phyloP scores from a whole-genome alignment of 805 yeast genomes.

The Huiozyma naganishii region DNA sequence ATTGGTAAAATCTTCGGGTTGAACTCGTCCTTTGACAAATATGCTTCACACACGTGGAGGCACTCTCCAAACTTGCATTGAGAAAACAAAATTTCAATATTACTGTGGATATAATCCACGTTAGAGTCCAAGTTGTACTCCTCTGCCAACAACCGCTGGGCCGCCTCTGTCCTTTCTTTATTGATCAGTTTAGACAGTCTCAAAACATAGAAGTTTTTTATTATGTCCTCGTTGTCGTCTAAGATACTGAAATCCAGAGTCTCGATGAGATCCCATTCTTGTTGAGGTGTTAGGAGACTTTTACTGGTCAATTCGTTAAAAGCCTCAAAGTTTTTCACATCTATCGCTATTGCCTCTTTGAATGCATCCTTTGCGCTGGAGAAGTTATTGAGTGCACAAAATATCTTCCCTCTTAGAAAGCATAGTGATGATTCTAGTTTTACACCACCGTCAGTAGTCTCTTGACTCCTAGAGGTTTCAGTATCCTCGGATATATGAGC shows the following conservation, averaged over 20 bases:
- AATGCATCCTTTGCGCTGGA: slow-evolving; percentile 80
- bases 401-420: slow-evolving; percentile 72
- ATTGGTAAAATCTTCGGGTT: slow-evolving; percentile 65
- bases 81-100: slow-evolving; percentile 59
- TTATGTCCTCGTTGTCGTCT: slow-evolving; percentile 71
- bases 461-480: slow-evolving; percentile 4
- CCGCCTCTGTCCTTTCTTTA: slow-evolving; percentile 46
- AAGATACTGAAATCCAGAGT: slow-evolving; percentile 48
- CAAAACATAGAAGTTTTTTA: slow-evolving; percentile 66
- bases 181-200: slow-evolving; percentile 64
- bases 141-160: slow-evolving; percentile 53
- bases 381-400: slow-evolving; percentile 71
- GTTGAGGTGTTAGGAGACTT: slow-evolving; percentile 68
- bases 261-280: slow-evolving; percentile 73
- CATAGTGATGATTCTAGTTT: slow-evolving; percentile 82
- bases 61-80: slow-evolving; percentile 77
- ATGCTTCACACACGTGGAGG: slow-evolving; percentile 56
- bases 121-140: slow-evolving; percentile 65
- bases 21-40: slow-evolving; percentile 48
- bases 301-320: slow-evolving; percentile 66
- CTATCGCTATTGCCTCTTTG: slow-evolving; percentile 76
- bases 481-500: background rate
- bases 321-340: slow-evolving; percentile 89
- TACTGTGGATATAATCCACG: slow-evolving; percentile 54
- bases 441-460: slow-evolving; percentile 60